phyloP scores from a whole-genome alignment of 441 rosid species.

The Populus hybrid region DNA sequence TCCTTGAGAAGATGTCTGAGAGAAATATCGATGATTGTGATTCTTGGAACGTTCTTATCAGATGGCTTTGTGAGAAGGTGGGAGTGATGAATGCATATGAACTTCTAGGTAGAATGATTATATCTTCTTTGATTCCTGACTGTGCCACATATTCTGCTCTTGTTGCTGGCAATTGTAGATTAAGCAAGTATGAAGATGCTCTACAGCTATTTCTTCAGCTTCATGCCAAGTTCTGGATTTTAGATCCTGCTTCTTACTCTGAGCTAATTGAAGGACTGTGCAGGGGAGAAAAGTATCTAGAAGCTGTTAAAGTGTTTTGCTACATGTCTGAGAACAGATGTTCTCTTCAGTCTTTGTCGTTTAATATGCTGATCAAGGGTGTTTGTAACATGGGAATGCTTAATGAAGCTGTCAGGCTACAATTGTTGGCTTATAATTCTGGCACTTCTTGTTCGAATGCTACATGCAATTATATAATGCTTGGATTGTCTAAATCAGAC shows the following conservation, averaged over 20 bases:
- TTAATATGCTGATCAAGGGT: constrained; percentile 30
- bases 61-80: constrained; percentile 44
- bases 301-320: constrained; percentile 38
- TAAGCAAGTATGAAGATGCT: constrained; percentile 31
- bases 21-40: constrained; percentile 35
- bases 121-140: constrained; percentile 33
- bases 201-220: constrained; percentile 29
- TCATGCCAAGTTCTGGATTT: constrained; percentile 28
- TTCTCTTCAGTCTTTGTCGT: constrained; percentile 30
- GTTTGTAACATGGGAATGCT: constrained; percentile 35
- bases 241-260: constrained; percentile 41
- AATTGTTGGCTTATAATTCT: constrained; percentile 31
- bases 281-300: constrained; percentile 23
- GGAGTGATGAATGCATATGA: constrained; percentile 34
- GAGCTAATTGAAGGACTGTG: constrained; percentile 48
- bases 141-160: constrained; percentile 43
- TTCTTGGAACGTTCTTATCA: constrained; percentile 52
- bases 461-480: constrained; percentile 33
- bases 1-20: constrained; percentile 37
- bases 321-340: constrained; percentile 42
- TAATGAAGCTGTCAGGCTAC: constrained; percentile 37
- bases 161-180: constrained; percentile 40
- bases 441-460: constrained; percentile 28
- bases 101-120: constrained; percentile 48
- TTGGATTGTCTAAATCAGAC: constrained; percentile 28